A percentile compares a stretch with the other conserved stretches of the same genome.
These are phyloP conservation scores for Lyophyllum decastes DNA, from an alignment of 768 basidiomycete species.

Conservation along the genomic window DNA sequence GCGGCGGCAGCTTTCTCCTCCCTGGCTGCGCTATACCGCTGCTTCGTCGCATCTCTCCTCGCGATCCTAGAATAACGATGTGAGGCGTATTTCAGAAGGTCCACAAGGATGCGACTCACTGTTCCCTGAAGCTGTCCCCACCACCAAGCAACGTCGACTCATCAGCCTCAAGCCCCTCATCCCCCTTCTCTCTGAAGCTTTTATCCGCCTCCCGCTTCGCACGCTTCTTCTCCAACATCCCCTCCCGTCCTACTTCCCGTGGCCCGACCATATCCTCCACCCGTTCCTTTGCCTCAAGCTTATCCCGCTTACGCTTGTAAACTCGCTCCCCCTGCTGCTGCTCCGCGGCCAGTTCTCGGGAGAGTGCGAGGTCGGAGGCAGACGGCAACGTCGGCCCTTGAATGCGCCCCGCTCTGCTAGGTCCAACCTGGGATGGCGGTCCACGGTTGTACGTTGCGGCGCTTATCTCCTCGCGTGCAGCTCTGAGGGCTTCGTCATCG, in stretches of 20 bases:
- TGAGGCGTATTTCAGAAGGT: not conserved
- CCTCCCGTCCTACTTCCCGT: constrained; percentile 80
- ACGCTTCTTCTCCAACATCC: constrained; percentile 84
- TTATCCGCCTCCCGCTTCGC: constrained; percentile 71
- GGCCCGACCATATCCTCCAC: constrained; percentile 81
- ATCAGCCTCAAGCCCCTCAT: constrained; percentile 75
- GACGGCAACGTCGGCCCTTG: constrained; percentile 73
- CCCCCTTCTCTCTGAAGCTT: constrained; percentile 74
- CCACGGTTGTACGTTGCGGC: constrained; percentile 45
- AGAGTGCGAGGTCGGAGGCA: constrained; percentile 66
- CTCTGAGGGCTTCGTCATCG: constrained; percentile 59
- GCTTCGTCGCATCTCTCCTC: constrained; percentile 70
- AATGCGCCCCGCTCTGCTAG: constrained; percentile 40
- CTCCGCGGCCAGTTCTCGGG: constrained; percentile 63
- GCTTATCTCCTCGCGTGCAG: constrained; percentile 60
- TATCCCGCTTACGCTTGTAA: constrained; percentile 68
- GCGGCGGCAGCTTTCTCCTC: constrained; percentile 53
- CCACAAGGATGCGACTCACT: constrained; percentile 47
- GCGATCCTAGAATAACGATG: constrained; percentile 54
- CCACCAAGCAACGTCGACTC: constrained; percentile 83
- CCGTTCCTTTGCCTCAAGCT: constrained; percentile 63
- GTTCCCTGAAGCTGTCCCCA: constrained; percentile 77
- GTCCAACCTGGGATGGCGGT: constrained; percentile 20
- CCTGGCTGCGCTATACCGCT: constrained; percentile 44
- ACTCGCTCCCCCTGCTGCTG: constrained; percentile 50